Evolutionary conservation across 176 grass and related monocot species (phyloP).

Genomic region (Metroxylon sagu): DNA sequence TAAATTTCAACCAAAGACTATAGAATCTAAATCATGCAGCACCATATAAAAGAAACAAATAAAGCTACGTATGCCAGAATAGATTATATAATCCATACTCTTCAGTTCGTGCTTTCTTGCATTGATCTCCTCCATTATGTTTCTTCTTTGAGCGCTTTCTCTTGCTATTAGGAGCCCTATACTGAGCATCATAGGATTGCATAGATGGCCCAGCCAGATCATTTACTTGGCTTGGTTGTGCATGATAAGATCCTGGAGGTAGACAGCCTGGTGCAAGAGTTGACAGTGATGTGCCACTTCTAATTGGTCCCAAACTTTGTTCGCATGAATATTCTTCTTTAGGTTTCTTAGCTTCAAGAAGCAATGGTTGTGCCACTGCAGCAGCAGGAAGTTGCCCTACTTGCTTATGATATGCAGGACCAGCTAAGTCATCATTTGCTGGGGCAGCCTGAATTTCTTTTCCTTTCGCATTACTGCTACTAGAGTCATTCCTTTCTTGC

Average conservation of each 20-base stretch:
- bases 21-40: no score
- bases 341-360: neutral
- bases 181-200: neutral
- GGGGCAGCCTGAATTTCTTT: neutral
- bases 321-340: neutral
- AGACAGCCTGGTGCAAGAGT: neutral
- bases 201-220: neutral
- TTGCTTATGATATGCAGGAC: slow-evolving; percentile 18
- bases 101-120: slow-evolving; percentile 9
- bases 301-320: slow-evolving; percentile 6
- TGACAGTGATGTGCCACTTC: neutral
- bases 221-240: slow-evolving; percentile 4
- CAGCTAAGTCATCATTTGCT: neutral
- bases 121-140: neutral
- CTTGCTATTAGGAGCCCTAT: neutral
- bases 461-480: neutral
- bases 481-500: neutral
- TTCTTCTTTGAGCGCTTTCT: slow-evolving; percentile 31
- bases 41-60: no score
- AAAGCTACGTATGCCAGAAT: no score
- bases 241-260: neutral
- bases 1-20: no score
- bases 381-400: neutral
- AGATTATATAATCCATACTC: neutral
- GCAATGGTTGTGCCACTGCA: slow-evolving; percentile 2